Evolutionary conservation across 345 rosid species (phyloP).

Genomic region (Punica granatum): DNA sequence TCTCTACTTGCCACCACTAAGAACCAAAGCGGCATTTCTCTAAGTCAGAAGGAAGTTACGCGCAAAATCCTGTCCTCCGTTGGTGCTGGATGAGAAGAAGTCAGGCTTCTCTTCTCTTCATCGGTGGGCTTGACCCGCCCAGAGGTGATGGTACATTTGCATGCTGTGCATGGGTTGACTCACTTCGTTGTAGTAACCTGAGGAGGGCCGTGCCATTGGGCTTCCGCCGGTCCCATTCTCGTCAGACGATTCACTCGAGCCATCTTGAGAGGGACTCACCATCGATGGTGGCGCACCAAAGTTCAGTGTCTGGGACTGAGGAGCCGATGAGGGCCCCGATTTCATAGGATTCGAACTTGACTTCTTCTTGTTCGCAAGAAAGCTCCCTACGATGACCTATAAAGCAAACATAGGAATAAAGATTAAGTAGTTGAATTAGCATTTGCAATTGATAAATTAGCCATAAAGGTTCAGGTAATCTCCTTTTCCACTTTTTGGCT

Average conservation of each 20-base stretch:
- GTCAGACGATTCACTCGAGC: conserved; percentile 70
- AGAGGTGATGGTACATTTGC: conserved; percentile 54
- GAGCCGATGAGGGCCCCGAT: conserved; percentile 49
- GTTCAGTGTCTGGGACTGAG: conserved; percentile 41
- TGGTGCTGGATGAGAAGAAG: neutral
- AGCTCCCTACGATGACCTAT: conserved; percentile 89
- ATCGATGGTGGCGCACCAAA: conserved; percentile 43
- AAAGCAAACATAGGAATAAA: conserved; percentile 1
- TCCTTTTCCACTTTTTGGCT: neutral
- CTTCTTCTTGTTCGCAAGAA: conserved; percentile 57
- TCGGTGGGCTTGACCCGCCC: conserved; percentile 48
- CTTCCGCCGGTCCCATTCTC: conserved; percentile 50
- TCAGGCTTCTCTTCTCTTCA: conserved; percentile 19
- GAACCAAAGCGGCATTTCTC: neutral
- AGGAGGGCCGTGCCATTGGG: conserved; percentile 18
- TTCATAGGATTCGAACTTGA: conserved; percentile 23
- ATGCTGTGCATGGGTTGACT: conserved; percentile 40
- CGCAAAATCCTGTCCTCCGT: neutral
- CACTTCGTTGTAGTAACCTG: conserved; percentile 31
- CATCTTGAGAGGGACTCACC: conserved; percentile 62
- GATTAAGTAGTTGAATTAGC: neutral
- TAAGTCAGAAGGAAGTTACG: conserved; percentile 9
- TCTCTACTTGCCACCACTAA: neutral
- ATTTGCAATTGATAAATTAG: neutral
- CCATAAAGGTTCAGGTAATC: neutral